Conservation (phyloP, 2,329 filamentous ascomycete genomes). For the Aspergillus niger region DNA sequence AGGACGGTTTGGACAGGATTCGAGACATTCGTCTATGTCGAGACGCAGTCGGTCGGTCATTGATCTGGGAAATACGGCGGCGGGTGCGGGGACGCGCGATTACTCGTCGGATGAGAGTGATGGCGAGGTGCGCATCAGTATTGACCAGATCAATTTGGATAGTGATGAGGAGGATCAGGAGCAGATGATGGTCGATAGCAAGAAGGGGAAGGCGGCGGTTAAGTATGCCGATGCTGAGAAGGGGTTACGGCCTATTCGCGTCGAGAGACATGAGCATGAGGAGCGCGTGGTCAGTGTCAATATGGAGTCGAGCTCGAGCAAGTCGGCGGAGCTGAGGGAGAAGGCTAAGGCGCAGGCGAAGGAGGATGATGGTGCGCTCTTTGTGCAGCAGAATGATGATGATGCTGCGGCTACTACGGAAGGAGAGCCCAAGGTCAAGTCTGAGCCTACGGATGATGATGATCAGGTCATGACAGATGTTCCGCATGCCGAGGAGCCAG, state of each 20-base stretch:
- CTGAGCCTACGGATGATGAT: slow-evolving; percentile 56
- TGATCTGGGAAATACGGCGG: slow-evolving; percentile 25
- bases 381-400: slow-evolving; percentile 23
- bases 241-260: slow-evolving; percentile 55
- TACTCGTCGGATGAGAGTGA: slow-evolving; percentile 50
- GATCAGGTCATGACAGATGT: slow-evolving; percentile 39
- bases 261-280: slow-evolving; percentile 58
- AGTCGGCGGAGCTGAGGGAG: slow-evolving; percentile 44
- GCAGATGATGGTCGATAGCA: slow-evolving; percentile 20
- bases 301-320: slow-evolving; percentile 53
- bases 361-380: slow-evolving; percentile 28
- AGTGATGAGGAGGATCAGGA: slow-evolving; percentile 54
- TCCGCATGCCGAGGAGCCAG: slow-evolving; percentile 30
- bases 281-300: slow-evolving; percentile 57
- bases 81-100: slow-evolving; percentile 24
- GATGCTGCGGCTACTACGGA: slow-evolving; percentile 17
- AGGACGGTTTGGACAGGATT: slow-evolving; percentile 25
- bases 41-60: slow-evolving; percentile 33
- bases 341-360: slow-evolving; percentile 37
- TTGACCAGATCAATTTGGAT: slow-evolving; percentile 60
- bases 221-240: slow-evolving; percentile 25
- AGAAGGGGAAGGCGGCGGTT: slow-evolving; percentile 39
- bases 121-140: slow-evolving; percentile 52
- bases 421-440: slow-evolving; percentile 49
- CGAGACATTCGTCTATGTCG: slow-evolving; percentile 32